Percentiles rank a stretch among this genome's conserved stretches.
Conservation (phyloP, 495 filamentous ascomycete species). For the Penicillium cataractarum region DNA sequence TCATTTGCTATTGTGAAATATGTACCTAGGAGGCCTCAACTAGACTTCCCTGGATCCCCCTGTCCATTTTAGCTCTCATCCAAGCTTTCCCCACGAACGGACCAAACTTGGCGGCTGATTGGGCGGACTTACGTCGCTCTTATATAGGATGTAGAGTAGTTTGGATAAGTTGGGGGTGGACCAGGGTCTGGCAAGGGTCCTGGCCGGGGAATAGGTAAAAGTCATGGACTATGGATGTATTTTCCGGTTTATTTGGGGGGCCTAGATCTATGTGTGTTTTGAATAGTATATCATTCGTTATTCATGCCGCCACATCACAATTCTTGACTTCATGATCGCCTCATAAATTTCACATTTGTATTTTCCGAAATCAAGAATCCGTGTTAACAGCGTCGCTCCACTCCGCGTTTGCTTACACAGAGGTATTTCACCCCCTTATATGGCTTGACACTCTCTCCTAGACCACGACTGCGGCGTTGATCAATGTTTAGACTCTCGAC, state of each 20-base stretch:
- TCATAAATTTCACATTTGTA: not conserved
- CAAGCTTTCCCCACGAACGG: not conserved
- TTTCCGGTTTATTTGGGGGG: not conserved
- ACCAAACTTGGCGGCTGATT: not conserved
- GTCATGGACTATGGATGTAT: not conserved
- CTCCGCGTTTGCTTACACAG: conserved; percentile 81
- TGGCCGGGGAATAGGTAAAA: not conserved
- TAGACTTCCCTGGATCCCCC: not conserved
- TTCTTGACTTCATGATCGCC: not conserved
- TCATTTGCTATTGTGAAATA: not conserved
- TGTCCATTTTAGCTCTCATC: not conserved
- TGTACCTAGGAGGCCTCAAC: not conserved
- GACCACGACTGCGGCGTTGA: conserved; percentile 77
- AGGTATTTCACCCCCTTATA: conserved; percentile 99
- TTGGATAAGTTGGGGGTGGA: not conserved
- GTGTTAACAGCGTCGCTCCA: conserved; percentile 62
- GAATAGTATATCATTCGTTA: conserved; percentile 7
- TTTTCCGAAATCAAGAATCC: not conserved
- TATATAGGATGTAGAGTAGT: not conserved
- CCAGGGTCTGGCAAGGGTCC: not conserved
- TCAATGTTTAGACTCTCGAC: conserved; percentile 89
- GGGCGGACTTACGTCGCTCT: not conserved
- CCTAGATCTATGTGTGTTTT: not conserved
- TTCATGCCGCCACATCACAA: conserved; percentile 6
- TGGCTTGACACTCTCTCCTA: conserved; percentile 87